Evolutionary conservation across 495 filamentous ascomycete genomes (phyloP), one percentile per base, ranked within the genome.

Genomic region (Bathelium albidoporum): DNA sequence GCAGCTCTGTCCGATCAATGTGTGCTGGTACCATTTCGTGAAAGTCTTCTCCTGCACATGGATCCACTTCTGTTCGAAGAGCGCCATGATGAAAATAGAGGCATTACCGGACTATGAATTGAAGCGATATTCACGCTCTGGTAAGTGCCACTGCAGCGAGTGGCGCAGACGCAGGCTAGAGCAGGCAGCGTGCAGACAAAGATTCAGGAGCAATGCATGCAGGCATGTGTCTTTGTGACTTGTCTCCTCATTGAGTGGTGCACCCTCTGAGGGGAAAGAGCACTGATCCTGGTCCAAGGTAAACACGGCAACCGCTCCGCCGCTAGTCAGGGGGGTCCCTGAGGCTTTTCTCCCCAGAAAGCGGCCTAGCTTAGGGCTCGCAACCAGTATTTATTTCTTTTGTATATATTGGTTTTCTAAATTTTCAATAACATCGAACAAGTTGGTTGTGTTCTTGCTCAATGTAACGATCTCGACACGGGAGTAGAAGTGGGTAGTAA

Each of bases 1-100:
- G n/a, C n/a, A n/a, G n/a, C n/a, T n/a, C n/a, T n/a, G n/a, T n/a
- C n/a, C n/a, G n/a, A 65, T 63, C 64, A 60, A 31, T n/a, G 2
- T 32, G 11, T 32, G 10, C 31, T 59, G 61, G 60, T 71, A 91
- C 90, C 94, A 97, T 86, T 97, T 97, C 22, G 91, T 95, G 74
- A 97, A 97, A n/a, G 94, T 98, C 83, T 97, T 98, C 75, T 97
- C 88, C 79, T 97, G 93, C 71, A 96, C 92, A 70, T 86, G 90
- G 71, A 97, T 86, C 93, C 93, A 97, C 77, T 87, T 87, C 81
- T 93, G 89, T 79, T 96, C 85, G 69, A 85, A 79, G 74, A 81
- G 75, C 74, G 82, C 79, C 83, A 87, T 86, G 63, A 1, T 63
- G 32, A 44, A 22, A n/a, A 32, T 39, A 60, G 36, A 60, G 49